These are phyloP conservation scores for Globisporangium alternatum DNA, from an alignment of 352 stramenopile species.

Conservation along the genomic window DNA sequence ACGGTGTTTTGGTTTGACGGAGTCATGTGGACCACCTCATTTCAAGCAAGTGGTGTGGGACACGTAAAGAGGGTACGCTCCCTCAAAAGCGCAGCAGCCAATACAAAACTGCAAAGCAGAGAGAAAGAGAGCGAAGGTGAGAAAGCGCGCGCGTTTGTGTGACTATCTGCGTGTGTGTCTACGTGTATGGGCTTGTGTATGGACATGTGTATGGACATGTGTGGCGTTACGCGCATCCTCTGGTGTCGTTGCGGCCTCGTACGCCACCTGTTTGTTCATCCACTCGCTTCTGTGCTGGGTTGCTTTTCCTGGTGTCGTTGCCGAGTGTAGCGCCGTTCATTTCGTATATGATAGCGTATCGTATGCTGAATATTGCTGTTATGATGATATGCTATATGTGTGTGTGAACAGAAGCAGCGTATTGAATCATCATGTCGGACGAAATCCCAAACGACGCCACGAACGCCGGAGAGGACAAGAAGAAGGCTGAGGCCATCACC, in stretches of 20 bases:
- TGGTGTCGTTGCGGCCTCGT: not conserved
- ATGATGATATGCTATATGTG: not conserved
- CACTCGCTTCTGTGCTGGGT: not conserved
- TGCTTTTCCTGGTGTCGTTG: not conserved
- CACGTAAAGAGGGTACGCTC: not conserved
- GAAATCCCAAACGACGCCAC: conserved; percentile 44
- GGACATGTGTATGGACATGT: not conserved
- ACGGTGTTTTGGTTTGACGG: not conserved
- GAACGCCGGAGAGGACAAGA: conserved; percentile 71
- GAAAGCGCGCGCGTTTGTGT: not conserved
- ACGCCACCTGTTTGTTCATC: not conserved
- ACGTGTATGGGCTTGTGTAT: not conserved
- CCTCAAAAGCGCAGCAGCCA: not conserved
- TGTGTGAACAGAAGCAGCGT: not conserved
- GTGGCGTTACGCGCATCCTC: not conserved
- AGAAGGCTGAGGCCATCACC: conserved; percentile 85
- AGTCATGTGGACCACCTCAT: conserved; percentile 4
- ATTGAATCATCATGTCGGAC: conserved; percentile 45
- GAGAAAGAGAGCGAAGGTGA: conserved; percentile 11
- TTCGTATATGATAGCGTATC: not conserved
- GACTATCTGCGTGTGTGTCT: no score
- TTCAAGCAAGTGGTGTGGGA: not conserved
- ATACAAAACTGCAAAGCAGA: conserved; percentile 2
- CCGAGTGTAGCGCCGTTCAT: not conserved
- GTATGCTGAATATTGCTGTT: not conserved